These are phyloP conservation scores for Syncephalastrum racemosum DNA, from an alignment of 371 early-diverging fungal genomes.

Conservation along the genomic window DNA sequence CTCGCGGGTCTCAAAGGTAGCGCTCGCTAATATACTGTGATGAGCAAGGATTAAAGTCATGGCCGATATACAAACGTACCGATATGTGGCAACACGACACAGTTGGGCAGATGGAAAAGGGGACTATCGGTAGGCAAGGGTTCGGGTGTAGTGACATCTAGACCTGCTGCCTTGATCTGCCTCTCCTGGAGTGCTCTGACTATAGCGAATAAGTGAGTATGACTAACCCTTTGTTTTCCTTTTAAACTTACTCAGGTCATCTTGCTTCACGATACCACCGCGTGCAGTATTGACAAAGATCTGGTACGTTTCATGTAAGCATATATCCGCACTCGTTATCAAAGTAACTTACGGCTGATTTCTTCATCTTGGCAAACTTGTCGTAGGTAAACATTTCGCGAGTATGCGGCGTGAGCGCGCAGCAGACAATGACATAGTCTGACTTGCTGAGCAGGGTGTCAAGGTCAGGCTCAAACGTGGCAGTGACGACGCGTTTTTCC, in stretches of 20 bases:
- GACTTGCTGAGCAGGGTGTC: constrained; percentile 58
- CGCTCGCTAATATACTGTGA: constrained; percentile 55
- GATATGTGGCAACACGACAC: constrained; percentile 75
- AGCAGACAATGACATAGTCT: constrained; percentile 76
- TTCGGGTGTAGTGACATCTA: constrained; percentile 90
- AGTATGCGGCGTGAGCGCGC: constrained; percentile 72
- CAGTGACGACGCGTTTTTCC: constrained; percentile 22
- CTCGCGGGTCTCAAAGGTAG: constrained; percentile 80
- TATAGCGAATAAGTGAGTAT: constrained; percentile 10
- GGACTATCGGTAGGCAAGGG: constrained; percentile 68
- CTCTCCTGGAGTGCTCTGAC: constrained; percentile 62
- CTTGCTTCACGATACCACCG: constrained; percentile 79
- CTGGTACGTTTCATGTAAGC: constrained; percentile 13
- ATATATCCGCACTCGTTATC: too few species aligned
- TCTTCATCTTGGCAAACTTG: constrained; percentile 73
- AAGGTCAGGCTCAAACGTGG: constrained; percentile 47
- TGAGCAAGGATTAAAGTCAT: constrained; percentile 22
- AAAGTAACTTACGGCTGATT: constrained; percentile 43
- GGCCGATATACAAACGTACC: constrained; percentile 16
- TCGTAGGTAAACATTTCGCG: constrained; percentile 66
- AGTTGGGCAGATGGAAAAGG: constrained; percentile 61
- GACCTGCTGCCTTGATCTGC: constrained; percentile 68
- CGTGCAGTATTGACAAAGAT: constrained; percentile 83
- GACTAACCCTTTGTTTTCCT: background rate
- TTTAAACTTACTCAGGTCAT: constrained; percentile 50